Conservation (phyloP, 208 protist species). For the Novymonas esmeraldas region DNA sequence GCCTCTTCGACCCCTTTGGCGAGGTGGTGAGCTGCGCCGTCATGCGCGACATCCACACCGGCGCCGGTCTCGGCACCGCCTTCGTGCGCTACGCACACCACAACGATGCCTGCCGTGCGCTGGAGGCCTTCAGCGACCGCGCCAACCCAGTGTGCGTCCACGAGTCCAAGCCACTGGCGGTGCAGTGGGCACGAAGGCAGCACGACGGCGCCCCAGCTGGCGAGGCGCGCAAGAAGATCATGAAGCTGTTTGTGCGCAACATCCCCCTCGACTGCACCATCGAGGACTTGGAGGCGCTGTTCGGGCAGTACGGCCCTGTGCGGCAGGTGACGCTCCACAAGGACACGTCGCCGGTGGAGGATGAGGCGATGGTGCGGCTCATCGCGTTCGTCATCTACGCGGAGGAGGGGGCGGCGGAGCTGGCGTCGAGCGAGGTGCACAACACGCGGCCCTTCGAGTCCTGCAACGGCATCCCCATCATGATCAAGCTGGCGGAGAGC, state of each 20-base stretch:
- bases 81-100: constrained; percentile 77
- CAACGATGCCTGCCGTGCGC: constrained; percentile 49
- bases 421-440: constrained; percentile 57
- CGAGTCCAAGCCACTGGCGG: constrained; percentile 34
- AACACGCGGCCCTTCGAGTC: constrained; percentile 53
- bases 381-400: constrained; percentile 82
- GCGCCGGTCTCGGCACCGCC: constrained; percentile 65
- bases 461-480: constrained; percentile 57
- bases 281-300: constrained; percentile 43
- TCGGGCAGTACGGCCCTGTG: constrained; percentile 50
- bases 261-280: constrained; percentile 53
- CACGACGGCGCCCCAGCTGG: constrained; percentile 70
- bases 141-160: constrained; percentile 10
- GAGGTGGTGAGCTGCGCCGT: constrained; percentile 60
- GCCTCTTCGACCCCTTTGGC: constrained; percentile 53
- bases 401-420: constrained; percentile 55
- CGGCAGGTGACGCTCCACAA: constrained; percentile 65
- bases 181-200: constrained; percentile 75
- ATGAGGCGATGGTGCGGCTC: constrained; percentile 50
- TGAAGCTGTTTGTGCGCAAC: constrained; percentile 86
- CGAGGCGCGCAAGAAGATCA: constrained; percentile 64
- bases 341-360: constrained; percentile 56
- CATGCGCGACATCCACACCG: constrained; percentile 81
- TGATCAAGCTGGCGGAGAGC: constrained; percentile 70
- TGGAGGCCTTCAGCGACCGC: constrained; percentile 39